These are phyloP conservation scores for Pseudevernia furfuracea DNA, from an alignment of 495 filamentous ascomycete species.

Conservation along the genomic window DNA sequence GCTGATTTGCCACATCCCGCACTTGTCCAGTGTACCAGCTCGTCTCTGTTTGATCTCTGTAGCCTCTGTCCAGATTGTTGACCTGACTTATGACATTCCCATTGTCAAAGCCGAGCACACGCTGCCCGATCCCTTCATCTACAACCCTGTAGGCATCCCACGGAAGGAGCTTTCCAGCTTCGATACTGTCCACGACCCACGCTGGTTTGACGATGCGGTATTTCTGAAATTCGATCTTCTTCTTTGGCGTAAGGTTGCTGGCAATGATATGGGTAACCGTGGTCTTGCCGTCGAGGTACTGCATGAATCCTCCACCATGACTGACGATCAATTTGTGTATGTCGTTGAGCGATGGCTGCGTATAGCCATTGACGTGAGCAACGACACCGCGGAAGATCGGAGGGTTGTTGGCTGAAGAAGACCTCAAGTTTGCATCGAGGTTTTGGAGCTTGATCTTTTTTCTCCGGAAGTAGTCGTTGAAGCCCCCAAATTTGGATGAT, in stretches of 20 bases:
- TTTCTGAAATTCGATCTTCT: slow-evolving; percentile 70
- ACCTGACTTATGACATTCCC: slow-evolving; percentile 60
- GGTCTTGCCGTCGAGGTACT: slow-evolving; percentile 92
- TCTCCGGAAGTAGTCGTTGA: slow-evolving; percentile 80
- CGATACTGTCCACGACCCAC: slow-evolving; percentile 86
- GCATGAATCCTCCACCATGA: slow-evolving; percentile 86
- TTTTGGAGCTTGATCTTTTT: slow-evolving; percentile 97
- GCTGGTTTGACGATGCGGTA: slow-evolving; percentile 95
- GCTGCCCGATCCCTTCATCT: slow-evolving; percentile 69
- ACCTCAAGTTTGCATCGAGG: slow-evolving; percentile 72
- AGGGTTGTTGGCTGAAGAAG: slow-evolving; percentile 57
- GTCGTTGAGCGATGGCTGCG: slow-evolving; percentile 81
- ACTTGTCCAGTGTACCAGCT: slow-evolving; percentile 78
- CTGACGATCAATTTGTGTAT: slow-evolving; percentile 77
- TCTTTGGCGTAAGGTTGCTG: slow-evolving; percentile 82
- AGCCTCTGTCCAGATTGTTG: slow-evolving; percentile 48
- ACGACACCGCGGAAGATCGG: slow-evolving; percentile 84
- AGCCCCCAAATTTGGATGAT: slow-evolving; percentile 76
- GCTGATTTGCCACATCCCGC: slow-evolving; percentile 31
- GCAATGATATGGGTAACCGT: slow-evolving; percentile 92
- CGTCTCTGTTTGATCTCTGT: slow-evolving; percentile 64
- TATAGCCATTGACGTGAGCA: slow-evolving; percentile 88
- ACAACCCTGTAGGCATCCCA: slow-evolving; percentile 79
- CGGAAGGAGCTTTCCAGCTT: slow-evolving; percentile 67
- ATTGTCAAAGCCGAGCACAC: slow-evolving; percentile 66